Conservation (phyloP, 495 filamentous ascomycete genomes). For the Hypoxylon intermedium region DNA sequence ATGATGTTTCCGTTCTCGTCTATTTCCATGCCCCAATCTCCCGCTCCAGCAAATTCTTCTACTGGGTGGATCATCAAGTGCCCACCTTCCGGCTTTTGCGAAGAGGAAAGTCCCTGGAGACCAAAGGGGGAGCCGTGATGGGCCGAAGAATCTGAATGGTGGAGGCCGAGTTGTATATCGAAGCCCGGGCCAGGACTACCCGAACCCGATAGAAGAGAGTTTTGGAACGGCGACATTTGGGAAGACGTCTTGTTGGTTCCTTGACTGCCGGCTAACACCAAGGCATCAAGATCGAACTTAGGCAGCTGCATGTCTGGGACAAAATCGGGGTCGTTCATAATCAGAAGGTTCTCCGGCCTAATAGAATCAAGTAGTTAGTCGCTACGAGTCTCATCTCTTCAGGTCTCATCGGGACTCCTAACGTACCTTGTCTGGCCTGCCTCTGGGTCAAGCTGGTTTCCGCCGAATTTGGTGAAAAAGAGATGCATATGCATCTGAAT, state of each 20-base stretch:
- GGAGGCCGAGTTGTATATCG: conserved; percentile 28
- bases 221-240: conserved; percentile 48
- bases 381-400: too few relatives aligned
- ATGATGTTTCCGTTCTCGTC: conserved; percentile 52
- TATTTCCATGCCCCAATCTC: conserved; percentile 52
- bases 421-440: conserved; percentile 79
- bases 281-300: conserved; percentile 61
- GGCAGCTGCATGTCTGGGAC: conserved; percentile 70
- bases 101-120: conserved; percentile 31
- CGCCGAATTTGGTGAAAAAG: conserved; percentile 60
- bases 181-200: conserved; percentile 19
- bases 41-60: conserved; percentile 37
- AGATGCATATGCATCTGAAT: conserved; percentile 74
- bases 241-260: conserved; percentile 56
- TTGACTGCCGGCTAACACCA: conserved; percentile 45
- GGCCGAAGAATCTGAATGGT: conserved; percentile 21
- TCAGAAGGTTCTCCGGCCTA: conserved; percentile 79
- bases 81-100: conserved; percentile 36
- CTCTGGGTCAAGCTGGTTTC: conserved; percentile 68
- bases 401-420: conserved; percentile 14
- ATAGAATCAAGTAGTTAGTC: conserved; percentile 17
- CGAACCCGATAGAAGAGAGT: conserved; percentile 14
- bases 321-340: conserved; percentile 88
- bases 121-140: conserved; percentile 29
- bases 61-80: conserved; percentile 33